Base-by-base conservation (phyloP, 495 filamentous ascomycete species). In the Penicillium samsonianum region DNA sequence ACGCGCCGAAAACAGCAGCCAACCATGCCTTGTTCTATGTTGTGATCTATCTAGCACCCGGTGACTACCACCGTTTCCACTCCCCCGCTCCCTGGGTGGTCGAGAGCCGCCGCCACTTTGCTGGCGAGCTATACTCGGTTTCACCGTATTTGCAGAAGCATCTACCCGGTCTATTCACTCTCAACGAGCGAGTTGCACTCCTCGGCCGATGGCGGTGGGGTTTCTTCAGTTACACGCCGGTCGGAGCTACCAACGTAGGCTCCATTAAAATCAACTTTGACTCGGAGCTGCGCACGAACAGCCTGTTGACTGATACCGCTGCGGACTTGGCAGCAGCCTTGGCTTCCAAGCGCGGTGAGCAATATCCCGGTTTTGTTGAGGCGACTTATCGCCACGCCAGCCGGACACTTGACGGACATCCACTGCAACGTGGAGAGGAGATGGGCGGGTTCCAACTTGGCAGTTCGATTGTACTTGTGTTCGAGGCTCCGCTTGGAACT, bases 61-160 rank as follows among this genome's bases (percentile, higher is more conserved):
- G 94, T 25, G 94, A 99, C 73, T 99, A 99, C 77, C 94, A 99
- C 75, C 90, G 92, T 48, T 99, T 98, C 80, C 94, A 99, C 74
- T 94, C 89, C 4, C 94, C 94, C 0, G 85, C 89, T 4, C 87
- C 87, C 55, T 99, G 94, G 94, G 94, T 99, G 1, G 92, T 90
- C 33, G 89, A 96, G 72, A 84, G 82, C 63, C 85, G 94, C 11
- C 86, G 94, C 5, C 94, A 99, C 73, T 99, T 99, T 72, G 92
- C 94, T 9, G 94, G 94, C 25, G 94, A 99, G 72, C 79, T 99
- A 17, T 99, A 90, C 76, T 90, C 86, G 47, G 94, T 99, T 17
- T 95, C 90, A 3, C 94, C 94, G 0, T 99, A 96, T 68, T 79
- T 99, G 14, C 92, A 96, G 68, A 85, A 87, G 42, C 93, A 90